Evolutionary conservation across 2,329 filamentous ascomycete species (phyloP).

Genomic region (Pseudofabraea citricarpa): DNA sequence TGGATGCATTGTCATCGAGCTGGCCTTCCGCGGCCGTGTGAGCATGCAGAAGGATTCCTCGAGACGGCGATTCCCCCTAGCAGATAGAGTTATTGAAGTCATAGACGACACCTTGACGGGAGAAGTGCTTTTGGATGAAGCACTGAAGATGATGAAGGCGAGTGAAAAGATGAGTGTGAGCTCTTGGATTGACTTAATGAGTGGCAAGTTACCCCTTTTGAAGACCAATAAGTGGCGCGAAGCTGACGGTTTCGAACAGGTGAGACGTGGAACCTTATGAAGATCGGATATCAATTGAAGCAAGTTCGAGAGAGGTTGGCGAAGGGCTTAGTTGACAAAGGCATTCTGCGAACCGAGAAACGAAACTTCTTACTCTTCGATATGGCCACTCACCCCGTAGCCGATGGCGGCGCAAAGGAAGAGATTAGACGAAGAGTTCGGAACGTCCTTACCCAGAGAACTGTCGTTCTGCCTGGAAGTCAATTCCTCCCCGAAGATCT

Average conservation of each 20-base stretch:
- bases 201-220: constrained; percentile 52
- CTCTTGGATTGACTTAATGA: constrained; percentile 99
- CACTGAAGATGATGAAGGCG: constrained; percentile 99
- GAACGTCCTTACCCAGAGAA: constrained; percentile 88
- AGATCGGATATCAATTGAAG: constrained; percentile 99
- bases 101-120: constrained; percentile 94
- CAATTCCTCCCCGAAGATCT: constrained; percentile 91
- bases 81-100: constrained; percentile 93
- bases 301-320: constrained; percentile 96
- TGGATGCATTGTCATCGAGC: constrained; percentile 96
- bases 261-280: constrained; percentile 99
- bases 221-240: constrained; percentile 1
- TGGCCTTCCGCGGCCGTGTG: constrained; percentile 92
- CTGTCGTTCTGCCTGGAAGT: constrained; percentile 79
- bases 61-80: constrained; percentile 84
- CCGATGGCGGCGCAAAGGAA: constrained; percentile 94
- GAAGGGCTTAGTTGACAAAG: constrained; percentile 97
- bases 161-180: constrained; percentile 99
- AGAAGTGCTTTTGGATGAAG: constrained; percentile 94
- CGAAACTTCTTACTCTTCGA: constrained; percentile 99
- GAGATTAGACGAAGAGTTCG: constrained; percentile 91
- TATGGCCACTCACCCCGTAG: constrained; percentile 98
- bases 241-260: constrained; percentile 51
- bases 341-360: constrained; percentile 96
- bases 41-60: constrained; percentile 98